Percentiles rank a stretch among this genome's conserved stretches.
Evolutionary conservation across 495 filamentous ascomycete genomes (phyloP).

Genomic region (Cryomyces antarcticus): DNA sequence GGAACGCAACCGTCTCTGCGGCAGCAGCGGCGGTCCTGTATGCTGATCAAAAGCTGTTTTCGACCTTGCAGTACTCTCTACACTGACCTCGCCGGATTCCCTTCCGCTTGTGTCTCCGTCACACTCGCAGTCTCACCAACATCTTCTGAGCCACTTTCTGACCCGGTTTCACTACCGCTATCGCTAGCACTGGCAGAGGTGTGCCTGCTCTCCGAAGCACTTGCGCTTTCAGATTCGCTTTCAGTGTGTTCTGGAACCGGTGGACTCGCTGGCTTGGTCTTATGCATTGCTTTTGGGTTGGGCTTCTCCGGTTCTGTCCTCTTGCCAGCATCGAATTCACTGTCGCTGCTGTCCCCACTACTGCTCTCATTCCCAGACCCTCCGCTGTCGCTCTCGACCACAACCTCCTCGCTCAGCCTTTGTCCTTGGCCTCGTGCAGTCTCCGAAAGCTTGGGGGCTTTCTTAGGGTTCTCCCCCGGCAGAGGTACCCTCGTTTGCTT

Average conservation of each 20-base stretch:
- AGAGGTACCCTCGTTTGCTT: not conserved
- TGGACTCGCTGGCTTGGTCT: not conserved
- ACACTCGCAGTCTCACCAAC: not conserved
- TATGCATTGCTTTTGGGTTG: not conserved
- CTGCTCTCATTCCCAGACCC: not conserved
- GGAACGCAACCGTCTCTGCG: constrained; percentile 8
- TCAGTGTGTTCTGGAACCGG: not conserved
- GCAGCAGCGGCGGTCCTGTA: not conserved
- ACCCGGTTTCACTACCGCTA: not conserved
- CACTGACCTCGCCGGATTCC: not conserved
- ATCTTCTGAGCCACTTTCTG: not conserved
- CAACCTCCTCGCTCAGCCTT: not conserved
- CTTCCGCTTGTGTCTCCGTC: not conserved
- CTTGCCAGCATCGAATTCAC: not conserved
- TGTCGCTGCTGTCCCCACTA: not conserved
- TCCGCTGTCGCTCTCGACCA: not conserved
- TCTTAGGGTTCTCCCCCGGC: not conserved
- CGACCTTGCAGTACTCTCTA: too few species aligned
- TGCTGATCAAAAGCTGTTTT: too few species aligned
- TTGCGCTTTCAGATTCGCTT: not conserved
- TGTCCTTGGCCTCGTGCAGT: not conserved
- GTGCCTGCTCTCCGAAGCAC: not conserved
- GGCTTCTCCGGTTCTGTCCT: not conserved
- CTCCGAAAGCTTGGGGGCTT: not conserved
- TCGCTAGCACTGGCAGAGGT: not conserved